Evolutionary conservation across 176 grass and related monocot genomes (phyloP).

Genomic region (Saccharum spontaneum): DNA sequence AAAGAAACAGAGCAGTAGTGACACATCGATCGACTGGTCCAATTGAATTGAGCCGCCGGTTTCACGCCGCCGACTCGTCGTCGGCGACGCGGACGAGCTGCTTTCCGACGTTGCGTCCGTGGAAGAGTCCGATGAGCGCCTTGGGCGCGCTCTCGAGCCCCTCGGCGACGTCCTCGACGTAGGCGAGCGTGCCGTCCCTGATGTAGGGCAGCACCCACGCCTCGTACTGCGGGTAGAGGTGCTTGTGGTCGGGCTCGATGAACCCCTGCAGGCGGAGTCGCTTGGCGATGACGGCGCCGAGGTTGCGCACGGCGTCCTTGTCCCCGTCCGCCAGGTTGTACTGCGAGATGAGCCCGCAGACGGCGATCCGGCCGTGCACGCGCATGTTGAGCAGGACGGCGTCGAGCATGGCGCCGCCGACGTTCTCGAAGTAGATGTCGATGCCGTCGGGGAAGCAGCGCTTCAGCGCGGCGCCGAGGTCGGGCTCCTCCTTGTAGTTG

Average conservation of each 20-base stretch:
- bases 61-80: background rate
- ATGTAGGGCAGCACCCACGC: constrained; percentile 42
- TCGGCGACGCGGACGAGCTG: constrained; percentile 56
- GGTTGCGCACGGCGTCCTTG: constrained; percentile 48
- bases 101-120: constrained; percentile 68
- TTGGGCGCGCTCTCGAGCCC: constrained; percentile 55
- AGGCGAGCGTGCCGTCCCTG: constrained; percentile 45
- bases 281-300: constrained; percentile 43
- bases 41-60: background rate
- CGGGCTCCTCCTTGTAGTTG: constrained; percentile 70
- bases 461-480: constrained; percentile 41
- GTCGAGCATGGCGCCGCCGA: constrained; percentile 68
- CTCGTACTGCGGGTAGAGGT: constrained; percentile 49
- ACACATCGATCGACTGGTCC: background rate
- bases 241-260: constrained; percentile 48
- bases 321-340: constrained; percentile 56
- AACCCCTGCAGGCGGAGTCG: constrained; percentile 55
- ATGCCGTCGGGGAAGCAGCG: constrained; percentile 72
- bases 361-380: constrained; percentile 50
- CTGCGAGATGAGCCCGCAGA: constrained; percentile 77
- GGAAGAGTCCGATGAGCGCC: constrained; percentile 58
- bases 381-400: constrained; percentile 72
- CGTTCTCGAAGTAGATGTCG: constrained; percentile 96
- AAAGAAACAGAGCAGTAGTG: background rate
- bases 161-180: constrained; percentile 56